Percentiles rank a stretch among this genome's conserved stretches.
These are phyloP conservation scores for Suhomyces terraborum DNA, from an alignment of 1,139 yeast genomes.

Conservation along the genomic window DNA sequence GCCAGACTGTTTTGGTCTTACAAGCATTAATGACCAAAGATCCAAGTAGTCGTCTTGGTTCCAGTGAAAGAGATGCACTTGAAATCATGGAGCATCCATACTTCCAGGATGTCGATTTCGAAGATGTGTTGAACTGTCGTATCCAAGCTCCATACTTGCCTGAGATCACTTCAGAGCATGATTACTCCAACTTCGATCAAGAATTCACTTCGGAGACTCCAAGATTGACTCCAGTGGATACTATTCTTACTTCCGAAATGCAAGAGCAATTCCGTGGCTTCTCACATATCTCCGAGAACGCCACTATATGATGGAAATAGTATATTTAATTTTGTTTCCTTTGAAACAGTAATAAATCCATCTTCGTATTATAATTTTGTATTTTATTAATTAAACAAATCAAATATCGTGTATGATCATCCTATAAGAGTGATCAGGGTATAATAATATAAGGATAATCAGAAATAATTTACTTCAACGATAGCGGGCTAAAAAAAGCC, in stretches of 20 bases:
- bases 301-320: conserved; percentile 31
- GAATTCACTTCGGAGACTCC: conserved; percentile 96
- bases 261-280: conserved; percentile 98
- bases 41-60: conserved; percentile 79
- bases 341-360: not conserved
- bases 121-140: conserved; percentile 72
- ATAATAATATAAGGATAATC: no score
- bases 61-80: conserved; percentile 83
- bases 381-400: not conserved
- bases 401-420: no score
- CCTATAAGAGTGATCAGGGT: no score
- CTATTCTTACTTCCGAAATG: conserved; percentile 80
- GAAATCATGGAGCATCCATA: conserved; percentile 96
- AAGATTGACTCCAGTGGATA: conserved; percentile 89
- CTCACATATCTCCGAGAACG: conserved; percentile 80
- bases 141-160: conserved; percentile 86
- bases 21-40: conserved; percentile 91
- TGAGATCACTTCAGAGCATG: conserved; percentile 81
- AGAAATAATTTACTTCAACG: no score
- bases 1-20: conserved; percentile 91
- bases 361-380: not conserved
- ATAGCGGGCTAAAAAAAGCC: no score
- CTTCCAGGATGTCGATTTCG: conserved; percentile 86
- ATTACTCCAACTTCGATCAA: conserved; percentile 89
- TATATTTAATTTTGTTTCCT: not conserved